Conservation (phyloP, 1,284 basidiomycete genomes). For the Fomitopsis pinicola region DNA sequence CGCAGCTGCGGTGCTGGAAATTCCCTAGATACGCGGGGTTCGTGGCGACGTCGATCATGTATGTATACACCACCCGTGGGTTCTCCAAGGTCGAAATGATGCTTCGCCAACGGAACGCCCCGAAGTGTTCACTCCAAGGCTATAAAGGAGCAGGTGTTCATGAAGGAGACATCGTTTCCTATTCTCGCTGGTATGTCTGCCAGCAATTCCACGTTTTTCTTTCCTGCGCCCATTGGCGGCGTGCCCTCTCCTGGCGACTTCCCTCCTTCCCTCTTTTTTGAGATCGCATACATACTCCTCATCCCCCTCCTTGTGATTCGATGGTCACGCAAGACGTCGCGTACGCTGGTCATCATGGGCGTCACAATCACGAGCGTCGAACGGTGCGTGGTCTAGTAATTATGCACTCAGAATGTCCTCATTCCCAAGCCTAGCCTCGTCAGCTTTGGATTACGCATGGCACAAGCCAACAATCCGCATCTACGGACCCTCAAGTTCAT, state of each 20-base stretch:
- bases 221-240: slow-evolving; percentile 20
- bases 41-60: too few species aligned
- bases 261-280: slow-evolving; percentile 13
- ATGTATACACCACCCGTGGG: too few species aligned
- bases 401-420: background rate
- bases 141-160: too few species aligned
- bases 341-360: slow-evolving; percentile 11
- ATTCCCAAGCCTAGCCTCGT: slow-evolving; percentile 9
- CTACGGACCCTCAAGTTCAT: slow-evolving; percentile 18
- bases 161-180: background rate
- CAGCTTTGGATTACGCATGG: slow-evolving; percentile 26
- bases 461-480: slow-evolving; percentile 17
- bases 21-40: too few species aligned
- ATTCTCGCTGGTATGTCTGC: background rate
- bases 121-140: too few species aligned
- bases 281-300: slow-evolving; percentile 11
- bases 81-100: too few species aligned
- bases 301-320: slow-evolving; percentile 10
- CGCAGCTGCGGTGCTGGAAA: too few species aligned
- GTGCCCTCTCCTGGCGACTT: slow-evolving; percentile 13
- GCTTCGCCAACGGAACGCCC: too few species aligned
- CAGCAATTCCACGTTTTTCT: background rate
- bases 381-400: slow-evolving; percentile 6
- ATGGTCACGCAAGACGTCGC: slow-evolving; percentile 3
- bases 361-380: slow-evolving; percentile 9